phyloP scores from a whole-genome alignment of 2,329 filamentous ascomycete genomes.

The Cladophialophora immunda region DNA sequence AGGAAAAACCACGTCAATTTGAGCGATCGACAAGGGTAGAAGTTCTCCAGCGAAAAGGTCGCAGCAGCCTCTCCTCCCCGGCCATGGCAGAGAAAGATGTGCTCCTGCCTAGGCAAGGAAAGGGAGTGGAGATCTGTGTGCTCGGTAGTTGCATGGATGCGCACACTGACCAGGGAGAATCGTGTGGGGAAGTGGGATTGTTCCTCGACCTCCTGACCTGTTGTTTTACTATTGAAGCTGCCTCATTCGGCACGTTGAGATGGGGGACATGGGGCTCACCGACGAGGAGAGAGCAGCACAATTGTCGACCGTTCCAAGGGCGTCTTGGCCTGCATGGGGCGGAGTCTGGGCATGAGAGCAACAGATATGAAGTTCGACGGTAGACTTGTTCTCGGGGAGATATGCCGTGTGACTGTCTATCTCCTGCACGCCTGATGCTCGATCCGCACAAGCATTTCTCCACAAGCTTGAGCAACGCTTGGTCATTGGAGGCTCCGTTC shows the following conservation, averaged over 20 bases:
- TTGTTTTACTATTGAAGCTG: not conserved
- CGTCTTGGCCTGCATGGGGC: constrained; percentile 4
- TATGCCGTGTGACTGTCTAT: not conserved
- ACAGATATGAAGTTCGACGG: not conserved
- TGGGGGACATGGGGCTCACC: not conserved
- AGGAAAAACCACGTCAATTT: not conserved
- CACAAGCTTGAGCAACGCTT: constrained; percentile 13
- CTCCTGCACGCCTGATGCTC: not conserved
- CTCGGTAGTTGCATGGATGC: constrained; percentile 16
- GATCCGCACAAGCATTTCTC: constrained; percentile 6
- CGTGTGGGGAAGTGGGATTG: constrained; percentile 7
- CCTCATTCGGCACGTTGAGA: not conserved
- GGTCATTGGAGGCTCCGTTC: constrained; percentile 3
- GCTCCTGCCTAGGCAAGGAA: constrained; percentile 11
- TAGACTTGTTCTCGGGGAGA: constrained; percentile 3
- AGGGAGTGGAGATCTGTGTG: constrained; percentile 2
- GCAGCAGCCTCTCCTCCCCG: not conserved
- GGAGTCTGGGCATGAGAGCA: not conserved
- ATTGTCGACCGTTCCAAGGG: not conserved
- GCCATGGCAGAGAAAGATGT: not conserved
- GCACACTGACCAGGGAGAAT: not conserved
- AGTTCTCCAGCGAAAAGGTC: not conserved
- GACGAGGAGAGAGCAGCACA: not conserved
- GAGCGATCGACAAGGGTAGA: not conserved
- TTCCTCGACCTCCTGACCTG: constrained; percentile 3